Evolutionary conservation across 371 early-diverging fungal species (phyloP).

Genomic region (Mucor saturninus): DNA sequence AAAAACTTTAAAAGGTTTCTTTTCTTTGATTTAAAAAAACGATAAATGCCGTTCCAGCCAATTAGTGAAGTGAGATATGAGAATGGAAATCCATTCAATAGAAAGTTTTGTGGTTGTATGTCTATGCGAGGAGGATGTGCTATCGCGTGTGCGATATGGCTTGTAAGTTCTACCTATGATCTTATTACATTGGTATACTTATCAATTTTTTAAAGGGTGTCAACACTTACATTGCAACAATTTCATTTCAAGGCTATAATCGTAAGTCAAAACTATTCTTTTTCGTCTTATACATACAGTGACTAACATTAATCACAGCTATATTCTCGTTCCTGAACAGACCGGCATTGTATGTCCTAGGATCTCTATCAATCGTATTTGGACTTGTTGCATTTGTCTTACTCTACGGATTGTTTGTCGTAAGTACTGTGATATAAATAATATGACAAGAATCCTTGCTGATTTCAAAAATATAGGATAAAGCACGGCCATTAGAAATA

Average conservation of each 20-base stretch:
- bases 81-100: constrained; percentile 1
- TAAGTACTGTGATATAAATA: not conserved
- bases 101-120: constrained; percentile 35
- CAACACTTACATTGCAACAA: constrained; percentile 26
- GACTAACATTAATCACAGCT: constrained; percentile 9
- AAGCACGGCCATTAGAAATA: not conserved
- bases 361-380: constrained; percentile 27
- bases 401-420: constrained; percentile 27
- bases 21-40: constrained; percentile 1
- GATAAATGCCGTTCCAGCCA: not conserved
- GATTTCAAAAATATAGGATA: constrained; percentile 3
- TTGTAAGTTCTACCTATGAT: constrained; percentile 22
- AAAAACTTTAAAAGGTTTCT: not conserved
- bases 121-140: constrained; percentile 39
- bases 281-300: not conserved
- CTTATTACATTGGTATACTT: not conserved
- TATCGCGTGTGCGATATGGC: constrained; percentile 30
- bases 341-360: constrained; percentile 22
- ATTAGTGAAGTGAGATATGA: constrained; percentile 9
- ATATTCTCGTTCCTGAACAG: constrained; percentile 29
- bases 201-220: constrained; percentile 11
- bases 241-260: constrained; percentile 23
- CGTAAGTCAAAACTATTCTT: constrained; percentile 1
- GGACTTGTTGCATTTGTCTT: constrained; percentile 18
- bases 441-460: not conserved